These are phyloP conservation scores for Poterioochromonas sp. DNA, from an alignment of 352 stramenopile species.

Conservation along the genomic window DNA sequence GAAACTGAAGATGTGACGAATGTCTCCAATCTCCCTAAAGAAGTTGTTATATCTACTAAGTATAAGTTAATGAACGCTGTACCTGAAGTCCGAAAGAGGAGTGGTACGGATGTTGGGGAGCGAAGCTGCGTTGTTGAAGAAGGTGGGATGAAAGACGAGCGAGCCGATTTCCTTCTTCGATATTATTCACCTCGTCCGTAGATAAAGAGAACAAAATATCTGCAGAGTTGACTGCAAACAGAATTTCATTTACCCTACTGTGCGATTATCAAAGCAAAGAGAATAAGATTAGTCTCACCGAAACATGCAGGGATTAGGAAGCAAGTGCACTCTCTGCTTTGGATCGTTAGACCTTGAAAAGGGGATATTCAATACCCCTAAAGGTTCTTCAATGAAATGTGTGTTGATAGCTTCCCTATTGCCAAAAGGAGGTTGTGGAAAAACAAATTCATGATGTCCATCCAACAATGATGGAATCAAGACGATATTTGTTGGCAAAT, in stretches of 20 bases:
- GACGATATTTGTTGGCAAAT: constrained; percentile 67
- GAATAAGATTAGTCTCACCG: constrained; percentile 24
- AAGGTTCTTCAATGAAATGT: constrained; percentile 34
- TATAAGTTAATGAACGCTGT: neutral
- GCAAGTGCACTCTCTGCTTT: constrained; percentile 74
- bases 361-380: constrained; percentile 34
- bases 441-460: constrained; percentile 83
- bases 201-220: constrained; percentile 77
- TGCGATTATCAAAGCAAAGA: neutral
- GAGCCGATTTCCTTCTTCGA: constrained; percentile 53
- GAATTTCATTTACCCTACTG: constrained; percentile 72
- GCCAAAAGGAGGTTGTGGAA: constrained; percentile 72
- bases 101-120: constrained; percentile 60
- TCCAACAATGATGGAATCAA: constrained; percentile 89
- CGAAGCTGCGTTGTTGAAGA: constrained; percentile 63
- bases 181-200: constrained; percentile 53
- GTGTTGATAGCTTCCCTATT: constrained; percentile 40
- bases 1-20: constrained; percentile 76
- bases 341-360: constrained; percentile 23
- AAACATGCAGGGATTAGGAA: constrained; percentile 89
- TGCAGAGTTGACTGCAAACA: constrained; percentile 78
- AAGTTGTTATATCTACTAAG: neutral
- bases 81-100: constrained; percentile 37
- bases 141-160: constrained; percentile 58
- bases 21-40: constrained; percentile 77